Percentiles rank a stretch among this genome's conserved stretches.
Conservation (phyloP, 768 basidiomycete species). For the Trametes cinnabarina region DNA sequence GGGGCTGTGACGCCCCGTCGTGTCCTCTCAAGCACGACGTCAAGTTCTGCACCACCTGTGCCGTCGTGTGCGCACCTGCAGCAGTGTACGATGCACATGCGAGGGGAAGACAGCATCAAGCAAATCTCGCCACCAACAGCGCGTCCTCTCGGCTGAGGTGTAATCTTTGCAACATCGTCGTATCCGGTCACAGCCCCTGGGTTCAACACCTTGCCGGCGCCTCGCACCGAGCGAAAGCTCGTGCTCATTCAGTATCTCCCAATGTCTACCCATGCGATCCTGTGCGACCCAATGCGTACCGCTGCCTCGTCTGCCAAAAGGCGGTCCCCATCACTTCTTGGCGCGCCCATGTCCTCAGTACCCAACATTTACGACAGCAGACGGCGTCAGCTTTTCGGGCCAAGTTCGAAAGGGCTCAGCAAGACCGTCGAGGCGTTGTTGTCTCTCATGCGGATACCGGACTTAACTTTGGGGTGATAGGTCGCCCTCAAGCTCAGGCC, state of each 20-base stretch:
- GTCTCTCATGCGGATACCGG: constrained; percentile 21
- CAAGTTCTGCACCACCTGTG: constrained; percentile 24
- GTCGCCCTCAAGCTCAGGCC: no score
- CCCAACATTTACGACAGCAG: no score
- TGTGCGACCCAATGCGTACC: neutral
- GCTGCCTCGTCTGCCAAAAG: neutral
- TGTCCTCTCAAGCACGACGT: constrained; percentile 24
- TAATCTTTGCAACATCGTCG: constrained; percentile 6
- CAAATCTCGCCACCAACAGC: no score
- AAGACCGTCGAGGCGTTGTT: neutral
- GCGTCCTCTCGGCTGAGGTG: no score
- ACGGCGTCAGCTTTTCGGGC: no score
- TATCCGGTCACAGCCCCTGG: neutral
- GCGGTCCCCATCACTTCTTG: neutral
- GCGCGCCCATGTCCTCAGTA: no score
- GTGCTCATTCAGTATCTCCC: neutral
- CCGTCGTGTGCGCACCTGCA: constrained; percentile 8
- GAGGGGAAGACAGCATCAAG: constrained; percentile 11
- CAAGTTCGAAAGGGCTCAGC: neutral
- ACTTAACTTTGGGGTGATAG: constrained; percentile 26
- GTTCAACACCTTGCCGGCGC: neutral
- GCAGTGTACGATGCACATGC: constrained; percentile 11
- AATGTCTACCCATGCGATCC: neutral
- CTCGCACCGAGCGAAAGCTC: neutral
- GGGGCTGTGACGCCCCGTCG: constrained; percentile 12